Conservation (phyloP, 805 yeast species). For the Kockiozyma suomiensis region DNA sequence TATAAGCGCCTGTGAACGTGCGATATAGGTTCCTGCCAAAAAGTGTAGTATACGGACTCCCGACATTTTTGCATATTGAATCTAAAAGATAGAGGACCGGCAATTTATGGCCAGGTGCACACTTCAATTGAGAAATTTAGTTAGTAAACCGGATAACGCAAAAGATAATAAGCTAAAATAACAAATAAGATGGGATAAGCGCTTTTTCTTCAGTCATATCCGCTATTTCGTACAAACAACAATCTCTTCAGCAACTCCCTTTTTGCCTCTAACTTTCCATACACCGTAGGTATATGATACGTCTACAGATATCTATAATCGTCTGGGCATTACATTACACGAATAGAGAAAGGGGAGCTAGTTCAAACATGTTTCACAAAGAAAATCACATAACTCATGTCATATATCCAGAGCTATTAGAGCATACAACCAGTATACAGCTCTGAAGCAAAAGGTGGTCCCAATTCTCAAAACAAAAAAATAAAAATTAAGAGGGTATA, state of each 20-base stretch:
- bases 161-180: neutral
- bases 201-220: neutral
- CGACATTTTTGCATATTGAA: constrained; percentile 87
- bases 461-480: neutral
- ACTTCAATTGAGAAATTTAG: constrained; percentile 37
- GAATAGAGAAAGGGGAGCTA: neutral
- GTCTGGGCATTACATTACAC: constrained; percentile 5
- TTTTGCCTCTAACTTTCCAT: neutral
- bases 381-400: too few species aligned
- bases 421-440: too few species aligned
- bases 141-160: neutral
- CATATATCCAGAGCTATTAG: too few species aligned
- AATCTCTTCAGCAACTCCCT: neutral
- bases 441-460: too few species aligned
- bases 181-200: neutral
- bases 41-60: constrained; percentile 82
- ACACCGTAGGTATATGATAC: neutral
- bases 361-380: neutral
- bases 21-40: constrained; percentile 71
- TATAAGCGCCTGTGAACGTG: constrained; percentile 73
- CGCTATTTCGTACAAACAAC: neutral
- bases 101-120: constrained; percentile 82
- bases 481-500: neutral
- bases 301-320: constrained; percentile 1
- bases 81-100: constrained; percentile 84